These are phyloP conservation scores for Penicillium waksmanii DNA, from an alignment of 495 filamentous ascomycete genomes.

Conservation along the genomic window DNA sequence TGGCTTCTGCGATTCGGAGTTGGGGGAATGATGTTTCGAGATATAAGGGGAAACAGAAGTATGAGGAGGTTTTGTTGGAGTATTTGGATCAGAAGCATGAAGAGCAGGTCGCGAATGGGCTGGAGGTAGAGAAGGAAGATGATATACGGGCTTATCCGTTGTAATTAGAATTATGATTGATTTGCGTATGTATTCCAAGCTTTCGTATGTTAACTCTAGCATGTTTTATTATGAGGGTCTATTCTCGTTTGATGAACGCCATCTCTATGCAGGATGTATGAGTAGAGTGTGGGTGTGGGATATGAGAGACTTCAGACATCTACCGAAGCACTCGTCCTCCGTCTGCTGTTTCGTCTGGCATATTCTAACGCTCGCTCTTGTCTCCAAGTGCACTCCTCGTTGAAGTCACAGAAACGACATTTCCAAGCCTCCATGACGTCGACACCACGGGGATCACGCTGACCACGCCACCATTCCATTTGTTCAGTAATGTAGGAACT, in stretches of 20 bases:
- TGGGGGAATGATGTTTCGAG: constrained; percentile 83
- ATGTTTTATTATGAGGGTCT: not conserved
- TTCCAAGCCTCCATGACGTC: constrained; percentile 90
- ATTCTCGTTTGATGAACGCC: not conserved
- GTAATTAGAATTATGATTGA: constrained; percentile 16
- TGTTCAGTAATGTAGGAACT: constrained; percentile 66
- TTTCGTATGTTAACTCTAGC: not conserved
- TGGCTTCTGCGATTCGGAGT: constrained; percentile 76
- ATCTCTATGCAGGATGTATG: too few species aligned
- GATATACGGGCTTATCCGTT: constrained; percentile 57
- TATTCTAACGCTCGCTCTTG: constrained; percentile 57
- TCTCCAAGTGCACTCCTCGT: constrained; percentile 63
- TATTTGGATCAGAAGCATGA: constrained; percentile 80
- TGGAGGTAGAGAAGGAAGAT: constrained; percentile 64
- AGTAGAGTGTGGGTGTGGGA: not conserved
- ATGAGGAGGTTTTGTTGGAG: constrained; percentile 77
- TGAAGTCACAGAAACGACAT: constrained; percentile 70
- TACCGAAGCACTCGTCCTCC: constrained; percentile 15
- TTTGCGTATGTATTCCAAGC: too few species aligned
- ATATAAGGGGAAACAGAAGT: constrained; percentile 86
- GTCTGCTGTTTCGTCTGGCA: constrained; percentile 36
- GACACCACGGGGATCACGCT: constrained; percentile 77
- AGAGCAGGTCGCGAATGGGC: constrained; percentile 70
- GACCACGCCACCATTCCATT: constrained; percentile 87
- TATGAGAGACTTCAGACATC: constrained; percentile 15